Evolutionary conservation across 163 green algal species (phyloP).

Genomic region (Chlorella variabilis): DNA sequence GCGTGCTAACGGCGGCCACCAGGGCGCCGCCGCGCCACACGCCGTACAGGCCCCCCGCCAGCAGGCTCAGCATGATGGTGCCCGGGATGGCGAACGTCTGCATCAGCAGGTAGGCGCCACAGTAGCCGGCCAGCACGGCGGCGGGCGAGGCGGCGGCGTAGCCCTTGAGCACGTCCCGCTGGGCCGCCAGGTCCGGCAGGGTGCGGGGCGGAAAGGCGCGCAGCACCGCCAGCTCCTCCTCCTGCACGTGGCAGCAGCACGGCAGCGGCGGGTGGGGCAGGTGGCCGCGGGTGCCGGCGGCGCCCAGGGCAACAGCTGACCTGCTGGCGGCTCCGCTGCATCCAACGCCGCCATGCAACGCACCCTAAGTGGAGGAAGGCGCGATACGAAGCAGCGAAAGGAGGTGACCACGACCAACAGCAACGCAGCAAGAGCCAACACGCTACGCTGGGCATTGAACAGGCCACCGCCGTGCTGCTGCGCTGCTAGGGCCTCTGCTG

Average conservation of each 20-base stretch:
- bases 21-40: conserved; percentile 45
- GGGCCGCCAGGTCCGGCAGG: conserved; percentile 26
- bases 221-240: conserved; percentile 22
- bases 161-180: conserved; percentile 41
- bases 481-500: too few relatives aligned
- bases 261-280: too few relatives aligned
- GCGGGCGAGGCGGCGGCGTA: conserved; percentile 24
- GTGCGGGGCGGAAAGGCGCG: conserved; percentile 41
- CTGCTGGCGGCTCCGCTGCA: too few relatives aligned
- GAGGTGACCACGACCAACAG: too few relatives aligned
- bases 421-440: too few relatives aligned
- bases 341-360: too few relatives aligned
- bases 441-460: too few relatives aligned
- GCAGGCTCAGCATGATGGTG: conserved; percentile 73
- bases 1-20: conserved; percentile 54
- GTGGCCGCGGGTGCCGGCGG: too few relatives aligned
- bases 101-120: conserved; percentile 28
- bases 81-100: conserved; percentile 83
- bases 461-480: too few relatives aligned
- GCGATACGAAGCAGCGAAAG: too few relatives aligned
- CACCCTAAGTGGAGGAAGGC: not conserved
- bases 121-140: not conserved
- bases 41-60: conserved; percentile 78
- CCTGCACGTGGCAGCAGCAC: conserved; percentile 15
- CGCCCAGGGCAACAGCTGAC: too few relatives aligned